Base-by-base conservation (phyloP, 225 moss, liverwort and hornwort genomes). In the Anthoceros angustus region DNA sequence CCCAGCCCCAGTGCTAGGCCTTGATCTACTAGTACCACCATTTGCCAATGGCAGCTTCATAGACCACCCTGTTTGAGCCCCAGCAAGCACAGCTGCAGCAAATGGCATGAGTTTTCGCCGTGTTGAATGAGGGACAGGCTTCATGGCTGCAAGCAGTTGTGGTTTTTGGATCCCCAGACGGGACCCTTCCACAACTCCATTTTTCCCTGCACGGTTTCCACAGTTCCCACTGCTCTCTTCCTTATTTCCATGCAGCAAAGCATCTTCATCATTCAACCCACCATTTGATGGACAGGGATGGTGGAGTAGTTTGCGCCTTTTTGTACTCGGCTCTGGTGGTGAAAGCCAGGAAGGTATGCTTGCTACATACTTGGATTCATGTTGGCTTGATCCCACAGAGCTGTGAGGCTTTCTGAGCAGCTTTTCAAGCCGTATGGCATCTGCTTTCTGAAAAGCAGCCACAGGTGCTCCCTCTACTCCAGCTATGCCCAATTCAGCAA, bases 391-490 rank as follows among this genome's bases (percentile, higher is more conserved):
- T 55, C 55, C 55, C 23, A 1, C 7, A 8, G 55, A 55, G 55
- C 55, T 55, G 8, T 55, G 1, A 55, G 23, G n/a, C n/a, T 23
- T 55, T 2, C n/a, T 18, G 18, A 18, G 18, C 45, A 76, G 78
- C 46, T 82, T 98, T 64, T 82, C 75, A 67, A 98, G 69, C 39
- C 79, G 82, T 7, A 73, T 40, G 9, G 85, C 86, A 77, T 98
- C 95, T 73, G 91, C 88, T 72, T 79, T 80, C 69, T 76, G 65
- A 70, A 98, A 98, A 18, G 95, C 85, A 60, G 87, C 82, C 69
- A 91, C 91, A 68, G 87, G 80, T 39, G 88, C 79, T 72, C 95
- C 95, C 71, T 91, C 88, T 25, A 98, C 82, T 71, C 87, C 95
- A 62, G 88, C 91, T 72, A 98, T 80, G 78, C 95, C 95, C 32